Evolutionary conservation across 2,329 filamentous ascomycete genomes (phyloP).

Genomic region (Pestalotiopsis sp.): DNA sequence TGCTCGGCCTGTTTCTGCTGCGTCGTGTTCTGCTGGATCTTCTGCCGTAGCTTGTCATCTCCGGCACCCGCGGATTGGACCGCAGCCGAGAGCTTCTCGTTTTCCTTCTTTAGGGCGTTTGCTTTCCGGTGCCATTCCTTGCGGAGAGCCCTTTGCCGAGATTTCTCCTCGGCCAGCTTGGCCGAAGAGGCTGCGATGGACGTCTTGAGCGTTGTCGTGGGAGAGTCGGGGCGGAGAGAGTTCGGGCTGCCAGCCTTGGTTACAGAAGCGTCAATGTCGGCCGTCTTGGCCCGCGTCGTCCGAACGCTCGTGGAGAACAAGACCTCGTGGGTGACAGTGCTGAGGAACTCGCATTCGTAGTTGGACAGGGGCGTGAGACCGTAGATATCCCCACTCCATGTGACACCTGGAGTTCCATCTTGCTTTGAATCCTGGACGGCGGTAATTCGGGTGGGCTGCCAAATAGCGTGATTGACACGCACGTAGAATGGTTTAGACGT

Average conservation of each 20-base stretch:
- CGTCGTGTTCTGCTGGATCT: constrained; percentile 72
- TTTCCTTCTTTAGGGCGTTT: constrained; percentile 69
- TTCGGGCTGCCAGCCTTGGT: constrained; percentile 49
- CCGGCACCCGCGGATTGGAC: constrained; percentile 69
- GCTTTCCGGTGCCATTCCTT: constrained; percentile 74
- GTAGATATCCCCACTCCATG: constrained; percentile 73
- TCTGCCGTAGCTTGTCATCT: constrained; percentile 75
- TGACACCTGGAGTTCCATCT: constrained; percentile 39
- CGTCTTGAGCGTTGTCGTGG: constrained; percentile 73
- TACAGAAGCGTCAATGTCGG: constrained; percentile 35
- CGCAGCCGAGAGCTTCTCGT: constrained; percentile 66
- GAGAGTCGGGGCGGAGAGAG: constrained; percentile 71
- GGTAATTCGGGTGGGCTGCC: constrained; percentile 75
- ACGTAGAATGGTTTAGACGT: constrained; percentile 76
- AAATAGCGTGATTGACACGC: constrained; percentile 74
- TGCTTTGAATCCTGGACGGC: constrained; percentile 40
- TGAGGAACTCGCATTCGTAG: constrained; percentile 78
- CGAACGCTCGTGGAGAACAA: constrained; percentile 73
- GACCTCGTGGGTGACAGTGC: constrained; percentile 63
- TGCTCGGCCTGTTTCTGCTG: constrained; percentile 67
- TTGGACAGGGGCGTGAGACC: constrained; percentile 70
- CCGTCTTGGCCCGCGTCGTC: constrained; percentile 54
- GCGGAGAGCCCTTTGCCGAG: constrained; percentile 67
- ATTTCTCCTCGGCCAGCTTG: constrained; percentile 69
- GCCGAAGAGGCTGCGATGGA: constrained; percentile 73